phyloP scores from a whole-genome alignment of 148 eudicot species.

The Chenopodium suecicum region DNA sequence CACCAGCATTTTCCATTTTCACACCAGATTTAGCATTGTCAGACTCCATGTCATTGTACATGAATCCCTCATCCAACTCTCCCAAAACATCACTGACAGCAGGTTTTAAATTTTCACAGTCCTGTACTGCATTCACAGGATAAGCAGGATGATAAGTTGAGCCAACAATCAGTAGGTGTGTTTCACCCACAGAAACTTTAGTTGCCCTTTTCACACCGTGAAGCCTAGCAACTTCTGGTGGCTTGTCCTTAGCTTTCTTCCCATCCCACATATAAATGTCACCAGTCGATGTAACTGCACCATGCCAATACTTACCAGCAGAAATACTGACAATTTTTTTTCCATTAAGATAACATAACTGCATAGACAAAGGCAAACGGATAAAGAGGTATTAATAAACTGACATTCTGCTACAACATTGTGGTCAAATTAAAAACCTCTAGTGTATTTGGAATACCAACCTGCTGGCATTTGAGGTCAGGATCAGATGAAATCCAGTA shows the following conservation, averaged over 20 bases:
- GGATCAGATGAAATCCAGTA: conserved; percentile 94
- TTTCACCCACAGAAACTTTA: conserved; percentile 86
- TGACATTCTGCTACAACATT: background rate
- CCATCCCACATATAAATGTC: conserved; percentile 92
- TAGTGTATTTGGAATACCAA: conserved; percentile 21
- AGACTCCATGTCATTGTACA: conserved; percentile 54
- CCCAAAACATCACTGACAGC: conserved; percentile 38
- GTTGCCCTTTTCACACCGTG: conserved; percentile 89
- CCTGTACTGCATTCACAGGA: conserved; percentile 34
- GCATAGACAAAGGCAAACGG: conserved; percentile 6
- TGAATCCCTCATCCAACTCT: conserved; percentile 74
- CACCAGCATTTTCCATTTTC: conserved; percentile 33
- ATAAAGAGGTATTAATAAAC: background rate
- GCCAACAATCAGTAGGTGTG: conserved; percentile 72
- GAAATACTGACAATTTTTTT: conserved; percentile 62
- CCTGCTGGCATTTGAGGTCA: conserved; percentile 90
- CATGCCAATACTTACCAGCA: conserved; percentile 92
- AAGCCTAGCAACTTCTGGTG: conserved; percentile 58
- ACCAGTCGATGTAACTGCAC: conserved; percentile 78
- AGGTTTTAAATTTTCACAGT: conserved; percentile 31
- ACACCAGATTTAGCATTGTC: conserved; percentile 21
- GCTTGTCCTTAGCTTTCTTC: conserved; percentile 56
- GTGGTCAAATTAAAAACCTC: conserved; percentile 1
- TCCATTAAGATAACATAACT: conserved; percentile 70
- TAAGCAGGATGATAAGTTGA: conserved; percentile 85